Evolutionary conservation across 371 early-diverging fungal genomes (phyloP), one percentile per base, ranked within the genome.

Genomic region (Syncephalastrum racemosum): DNA sequence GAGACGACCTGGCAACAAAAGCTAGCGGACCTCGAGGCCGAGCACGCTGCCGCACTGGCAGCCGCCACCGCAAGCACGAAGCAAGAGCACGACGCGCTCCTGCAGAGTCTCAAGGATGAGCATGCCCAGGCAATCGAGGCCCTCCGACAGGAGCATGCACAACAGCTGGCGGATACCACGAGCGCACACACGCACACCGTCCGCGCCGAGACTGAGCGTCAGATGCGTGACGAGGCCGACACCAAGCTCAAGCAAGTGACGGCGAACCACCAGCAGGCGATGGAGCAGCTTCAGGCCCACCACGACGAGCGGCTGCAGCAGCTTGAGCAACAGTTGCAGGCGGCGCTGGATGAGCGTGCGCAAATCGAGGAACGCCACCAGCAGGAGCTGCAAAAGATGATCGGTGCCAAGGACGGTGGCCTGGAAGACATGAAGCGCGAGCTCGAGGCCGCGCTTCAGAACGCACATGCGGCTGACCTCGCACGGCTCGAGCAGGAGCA

Each of bases 201-300:
- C 12, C 68, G 67, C 22, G 60, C 67, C 12, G 66, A 68, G 4
- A 59, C 66, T 10, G 77, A 73, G 40, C 62, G 65, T 5, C 53
- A 70, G 44, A 22, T 73, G 2, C 63, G 73, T 36, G 64, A 60
- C 46, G 71, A 73, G 49, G 68, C 73, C 23, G 73, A 77, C 20
- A n/a, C 36, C 10, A 56, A 68, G 50, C 59, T 73, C 23, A 73
- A 73, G 16, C 67, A 66, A 20, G 20, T 77, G 10, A 53, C 59
- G 2, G 13, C 61, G 18, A 61, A 64, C 5, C 73, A 77, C 50
- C 60, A 60, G 18, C 71, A 73, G 39, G 71, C 77, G 10, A 64
- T 77, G 59, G 73, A 73, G 2, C 67, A 70, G 42, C 58, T 77
- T 16, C 63, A 77, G 49, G 57, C 49, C 2, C 69, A 73, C 50